A percentile compares a stretch with the other conserved stretches of the same genome.
These are phyloP conservation scores for Magnusiomyces suaveolens DNA, from an alignment of 1,139 yeast species.

Conservation along the genomic window DNA sequence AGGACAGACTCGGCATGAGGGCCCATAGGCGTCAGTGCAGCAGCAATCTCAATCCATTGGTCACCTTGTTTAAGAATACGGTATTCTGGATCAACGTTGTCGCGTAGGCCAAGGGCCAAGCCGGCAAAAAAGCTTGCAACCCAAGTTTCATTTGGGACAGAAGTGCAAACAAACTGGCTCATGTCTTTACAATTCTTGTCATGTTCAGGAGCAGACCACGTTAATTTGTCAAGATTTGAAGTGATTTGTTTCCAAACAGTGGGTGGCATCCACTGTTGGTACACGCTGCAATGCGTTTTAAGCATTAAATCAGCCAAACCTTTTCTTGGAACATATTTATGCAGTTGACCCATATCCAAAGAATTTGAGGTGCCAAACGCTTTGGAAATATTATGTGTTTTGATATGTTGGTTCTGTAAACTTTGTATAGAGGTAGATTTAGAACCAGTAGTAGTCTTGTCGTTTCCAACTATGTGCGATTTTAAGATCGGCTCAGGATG, in stretches of 20 bases:
- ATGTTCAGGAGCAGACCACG: background rate
- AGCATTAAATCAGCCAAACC: slow-evolving; percentile 10
- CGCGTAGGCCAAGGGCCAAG: slow-evolving; percentile 23
- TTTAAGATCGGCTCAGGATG: background rate
- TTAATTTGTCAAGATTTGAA: background rate
- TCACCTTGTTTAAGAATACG: slow-evolving; percentile 2
- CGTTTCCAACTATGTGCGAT: background rate
- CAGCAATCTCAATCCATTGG: slow-evolving; percentile 7
- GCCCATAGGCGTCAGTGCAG: background rate
- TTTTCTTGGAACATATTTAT: background rate
- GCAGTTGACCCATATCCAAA: background rate
- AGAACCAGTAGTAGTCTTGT: background rate
- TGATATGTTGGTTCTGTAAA: background rate
- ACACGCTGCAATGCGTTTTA: slow-evolving; percentile 13
- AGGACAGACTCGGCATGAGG: background rate
- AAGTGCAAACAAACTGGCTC: background rate
- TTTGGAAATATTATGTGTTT: background rate
- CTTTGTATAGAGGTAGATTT: background rate
- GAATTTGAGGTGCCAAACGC: background rate
- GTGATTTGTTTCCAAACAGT: background rate
- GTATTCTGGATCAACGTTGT: slow-evolving; percentile 11
- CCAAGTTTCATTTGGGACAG: slow-evolving; percentile 15
- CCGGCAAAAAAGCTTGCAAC: slow-evolving; percentile 20
- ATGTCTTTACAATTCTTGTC: background rate
- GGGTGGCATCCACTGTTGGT: slow-evolving; percentile 23